phyloP scores from a whole-genome alignment of 2,329 filamentous ascomycete genomes.

The Colletotrichum orchidophilum region DNA sequence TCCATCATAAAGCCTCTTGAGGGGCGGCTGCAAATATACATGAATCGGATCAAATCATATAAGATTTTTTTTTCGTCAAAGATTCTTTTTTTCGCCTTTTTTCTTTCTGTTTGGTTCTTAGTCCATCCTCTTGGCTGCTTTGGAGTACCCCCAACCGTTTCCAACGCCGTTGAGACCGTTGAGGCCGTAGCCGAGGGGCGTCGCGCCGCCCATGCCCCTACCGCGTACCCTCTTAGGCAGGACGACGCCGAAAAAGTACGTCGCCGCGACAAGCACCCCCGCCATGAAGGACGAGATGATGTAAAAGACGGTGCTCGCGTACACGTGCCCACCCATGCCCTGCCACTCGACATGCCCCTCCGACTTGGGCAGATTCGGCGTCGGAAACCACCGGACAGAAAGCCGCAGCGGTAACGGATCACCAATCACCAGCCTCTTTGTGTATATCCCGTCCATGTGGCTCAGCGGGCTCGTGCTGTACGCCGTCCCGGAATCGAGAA shows the following conservation, averaged over 20 bases:
- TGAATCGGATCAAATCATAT: conserved; percentile 31
- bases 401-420: conserved; percentile 84
- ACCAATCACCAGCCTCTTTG: conserved; percentile 82
- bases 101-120: too few relatives aligned
- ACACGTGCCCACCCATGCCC: conserved; percentile 71
- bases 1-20: background rate
- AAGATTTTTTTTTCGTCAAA: background rate
- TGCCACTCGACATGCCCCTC: conserved; percentile 73
- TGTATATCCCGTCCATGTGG: conserved; percentile 62
- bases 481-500: conserved; percentile 86
- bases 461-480: conserved; percentile 83
- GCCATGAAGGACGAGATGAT: conserved; percentile 67
- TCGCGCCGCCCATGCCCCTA: conserved; percentile 63
- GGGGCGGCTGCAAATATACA: background rate
- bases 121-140: conserved; percentile 64
- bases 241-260: conserved; percentile 70
- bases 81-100: background rate
- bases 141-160: conserved; percentile 69
- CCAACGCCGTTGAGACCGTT: conserved; percentile 51
- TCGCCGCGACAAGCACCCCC: conserved; percentile 61
- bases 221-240: conserved; percentile 63
- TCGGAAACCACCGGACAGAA: conserved; percentile 87
- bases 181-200: conserved; percentile 62
- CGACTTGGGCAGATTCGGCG: conserved; percentile 73
- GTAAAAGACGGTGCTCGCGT: conserved; percentile 72